Evolutionary conservation across 2,329 filamentous ascomycete genomes (phyloP).

Genomic region (Coniochaeta sp.): DNA sequence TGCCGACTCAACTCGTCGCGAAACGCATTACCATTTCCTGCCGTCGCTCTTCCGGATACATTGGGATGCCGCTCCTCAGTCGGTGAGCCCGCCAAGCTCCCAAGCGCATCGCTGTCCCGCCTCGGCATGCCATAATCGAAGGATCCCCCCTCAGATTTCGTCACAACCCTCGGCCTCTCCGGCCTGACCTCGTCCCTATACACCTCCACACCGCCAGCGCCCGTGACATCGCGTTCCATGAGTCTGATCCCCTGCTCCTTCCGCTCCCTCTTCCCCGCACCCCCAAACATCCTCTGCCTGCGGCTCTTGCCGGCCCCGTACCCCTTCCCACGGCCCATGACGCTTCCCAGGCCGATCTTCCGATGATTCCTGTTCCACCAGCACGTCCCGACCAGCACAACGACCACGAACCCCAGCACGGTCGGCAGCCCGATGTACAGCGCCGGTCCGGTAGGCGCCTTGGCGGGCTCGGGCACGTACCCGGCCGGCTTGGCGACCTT

Average conservation of each 20-base stretch:
- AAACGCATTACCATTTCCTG: conserved; percentile 37
- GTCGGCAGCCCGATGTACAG: conserved; percentile 46
- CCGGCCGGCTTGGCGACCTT: conserved; percentile 28
- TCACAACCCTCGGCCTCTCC: neutral
- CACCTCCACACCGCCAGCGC: conserved; percentile 5
- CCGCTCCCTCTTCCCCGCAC: conserved; percentile 22
- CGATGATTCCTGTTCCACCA: conserved; percentile 47
- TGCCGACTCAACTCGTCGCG: conserved; percentile 43
- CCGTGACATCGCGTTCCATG: conserved; percentile 24
- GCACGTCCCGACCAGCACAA: conserved; percentile 46
- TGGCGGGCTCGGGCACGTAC: conserved; percentile 20
- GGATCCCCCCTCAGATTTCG: neutral
- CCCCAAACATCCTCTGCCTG: conserved; percentile 21
- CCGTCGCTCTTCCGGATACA: conserved; percentile 23
- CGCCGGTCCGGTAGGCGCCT: conserved; percentile 27
- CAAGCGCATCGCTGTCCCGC: conserved; percentile 38
- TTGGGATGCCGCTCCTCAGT: conserved; percentile 28
- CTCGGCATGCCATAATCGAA: conserved; percentile 20
- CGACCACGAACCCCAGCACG: conserved; percentile 35
- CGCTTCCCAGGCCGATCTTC: conserved; percentile 40
- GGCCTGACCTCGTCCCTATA: conserved; percentile 14
- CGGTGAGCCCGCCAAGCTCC: conserved; percentile 40
- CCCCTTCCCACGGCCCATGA: conserved; percentile 38
- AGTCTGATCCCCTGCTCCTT: conserved; percentile 36
- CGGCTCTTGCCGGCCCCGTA: conserved; percentile 31